Base-by-base conservation (phyloP, 306 rosid species). In the Cucumis hystrix region DNA sequence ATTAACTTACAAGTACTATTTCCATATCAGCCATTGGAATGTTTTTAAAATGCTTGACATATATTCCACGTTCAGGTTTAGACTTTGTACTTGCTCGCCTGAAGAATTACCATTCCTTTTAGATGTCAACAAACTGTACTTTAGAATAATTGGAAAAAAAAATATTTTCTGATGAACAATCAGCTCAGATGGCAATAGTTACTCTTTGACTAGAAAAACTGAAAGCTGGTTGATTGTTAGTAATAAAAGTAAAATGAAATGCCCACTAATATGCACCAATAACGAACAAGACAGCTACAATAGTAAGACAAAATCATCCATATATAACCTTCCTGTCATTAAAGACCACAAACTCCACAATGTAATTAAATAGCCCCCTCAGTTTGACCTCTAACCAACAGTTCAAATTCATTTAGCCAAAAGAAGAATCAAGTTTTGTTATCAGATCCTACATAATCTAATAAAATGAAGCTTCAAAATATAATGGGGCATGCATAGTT, bases 21-120 rank as follows among this genome's bases (percentile, higher is more conserved):
- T 94, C 98, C 98, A 94, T 57, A 84, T 94, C 98, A 76, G 97
- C 98, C 98, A 94, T 91, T 63, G 97, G 98, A 79, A 94, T 94
- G 83, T 76, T 87, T 71, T 77, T 87, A 84, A 94, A 94, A 89
- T 94, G 97, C 91, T 93, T 93, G 79, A 93, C 91, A 78, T 60
- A 83, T 85, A 94, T 85, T 83, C 93, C 98, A 30, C 98, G 82
- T 33, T 94, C 96, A 79, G 16, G 2, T 57, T 86, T 83, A 1
- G 85, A 73, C 49, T 69, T 68, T 28, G 89, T 52, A 82, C 88
- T 79, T 8, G 87, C 87, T 85, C 21, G 85, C 93, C 97, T 95
- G 87, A 76, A 86, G 58, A 83, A 67, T 79, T 71, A 87, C 35
- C 64, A 74, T 41, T 49, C 65, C 79, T 55, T 80, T 83, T 82